Evolutionary conservation across 148 eudicot genomes (phyloP).

Genomic region (Rhododendron ferrugineum): DNA sequence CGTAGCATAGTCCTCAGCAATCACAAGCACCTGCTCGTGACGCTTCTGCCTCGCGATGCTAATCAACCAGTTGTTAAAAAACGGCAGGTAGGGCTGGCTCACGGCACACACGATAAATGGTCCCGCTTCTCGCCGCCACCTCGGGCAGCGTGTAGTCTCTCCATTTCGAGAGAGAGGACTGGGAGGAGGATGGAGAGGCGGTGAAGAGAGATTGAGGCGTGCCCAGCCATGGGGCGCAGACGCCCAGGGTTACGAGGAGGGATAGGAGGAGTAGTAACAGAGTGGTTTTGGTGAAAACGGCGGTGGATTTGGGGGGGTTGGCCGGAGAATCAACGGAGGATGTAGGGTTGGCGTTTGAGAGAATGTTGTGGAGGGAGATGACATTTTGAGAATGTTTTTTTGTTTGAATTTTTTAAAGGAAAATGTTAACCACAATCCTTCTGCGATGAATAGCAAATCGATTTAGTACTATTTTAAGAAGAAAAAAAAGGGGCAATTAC

Average conservation of each 20-base stretch:
- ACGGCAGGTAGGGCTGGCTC: constrained; percentile 79
- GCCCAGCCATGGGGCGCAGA: constrained; percentile 48
- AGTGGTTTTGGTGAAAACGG: constrained; percentile 39
- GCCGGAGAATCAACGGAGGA: constrained; percentile 30
- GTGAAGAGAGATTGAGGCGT: constrained; percentile 23
- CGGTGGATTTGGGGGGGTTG: constrained; percentile 27
- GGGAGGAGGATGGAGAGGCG: constrained; percentile 15
- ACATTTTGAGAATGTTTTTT: too few species aligned
- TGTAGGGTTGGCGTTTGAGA: constrained; percentile 23
- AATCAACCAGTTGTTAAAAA: constrained; percentile 89
- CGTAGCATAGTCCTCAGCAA: constrained; percentile 88
- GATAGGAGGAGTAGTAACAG: constrained; percentile 39
- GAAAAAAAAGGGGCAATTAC: too few species aligned
- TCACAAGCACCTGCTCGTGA: constrained; percentile 76
- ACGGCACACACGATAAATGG: constrained; percentile 82
- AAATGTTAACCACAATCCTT: too few species aligned
- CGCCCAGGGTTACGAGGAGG: constrained; percentile 54
- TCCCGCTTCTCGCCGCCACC: constrained; percentile 55
- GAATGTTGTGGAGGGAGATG: constrained; percentile 20
- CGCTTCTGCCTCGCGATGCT: constrained; percentile 63
- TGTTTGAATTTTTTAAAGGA: too few species aligned
- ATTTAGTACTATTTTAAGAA: too few species aligned
- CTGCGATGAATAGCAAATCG: too few species aligned
- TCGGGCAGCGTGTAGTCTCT: constrained; percentile 56
- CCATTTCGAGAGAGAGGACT: constrained; percentile 42